Conservation (phyloP, 1,284 basidiomycete species). For the Wallemia ichthyophaga region DNA sequence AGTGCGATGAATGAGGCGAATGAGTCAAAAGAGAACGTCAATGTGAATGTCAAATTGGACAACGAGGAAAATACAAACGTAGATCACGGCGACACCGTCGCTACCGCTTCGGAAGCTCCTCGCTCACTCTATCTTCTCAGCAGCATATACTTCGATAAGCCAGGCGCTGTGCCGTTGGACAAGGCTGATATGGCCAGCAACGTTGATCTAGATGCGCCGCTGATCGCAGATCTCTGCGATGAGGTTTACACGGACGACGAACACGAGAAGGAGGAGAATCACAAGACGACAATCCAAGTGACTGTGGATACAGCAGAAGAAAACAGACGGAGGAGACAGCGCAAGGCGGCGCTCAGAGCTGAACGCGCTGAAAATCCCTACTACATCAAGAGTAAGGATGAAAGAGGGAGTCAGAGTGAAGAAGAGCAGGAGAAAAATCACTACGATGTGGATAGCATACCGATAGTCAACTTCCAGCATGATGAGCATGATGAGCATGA, state of each 20-base stretch:
- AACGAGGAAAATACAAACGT: too few relatives aligned
- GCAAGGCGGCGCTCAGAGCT: not conserved
- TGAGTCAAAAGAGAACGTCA: too few relatives aligned
- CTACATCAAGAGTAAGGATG: not conserved
- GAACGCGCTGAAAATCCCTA: not conserved
- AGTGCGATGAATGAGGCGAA: too few relatives aligned
- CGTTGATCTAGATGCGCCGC: not conserved
- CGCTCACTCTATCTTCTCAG: not conserved
- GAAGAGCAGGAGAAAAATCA: too few relatives aligned
- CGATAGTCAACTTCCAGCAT: not conserved
- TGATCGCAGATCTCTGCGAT: too few relatives aligned
- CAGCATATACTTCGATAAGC: not conserved
- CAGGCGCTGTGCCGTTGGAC: not conserved
- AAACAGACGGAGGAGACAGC: not conserved
- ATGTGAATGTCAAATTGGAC: too few relatives aligned
- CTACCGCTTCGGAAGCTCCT: not conserved
- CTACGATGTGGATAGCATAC: not conserved
- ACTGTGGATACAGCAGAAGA: not conserved
- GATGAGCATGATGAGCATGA: too few relatives aligned
- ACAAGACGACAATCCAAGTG: too few relatives aligned
- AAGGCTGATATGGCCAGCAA: not conserved
- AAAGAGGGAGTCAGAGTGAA: not conserved
- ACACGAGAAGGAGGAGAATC: too few relatives aligned
- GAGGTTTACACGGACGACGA: too few relatives aligned
- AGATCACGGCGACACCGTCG: too few relatives aligned